phyloP scores from a whole-genome alignment of 1,284 basidiomycete genomes.

The Naganishia albida region DNA sequence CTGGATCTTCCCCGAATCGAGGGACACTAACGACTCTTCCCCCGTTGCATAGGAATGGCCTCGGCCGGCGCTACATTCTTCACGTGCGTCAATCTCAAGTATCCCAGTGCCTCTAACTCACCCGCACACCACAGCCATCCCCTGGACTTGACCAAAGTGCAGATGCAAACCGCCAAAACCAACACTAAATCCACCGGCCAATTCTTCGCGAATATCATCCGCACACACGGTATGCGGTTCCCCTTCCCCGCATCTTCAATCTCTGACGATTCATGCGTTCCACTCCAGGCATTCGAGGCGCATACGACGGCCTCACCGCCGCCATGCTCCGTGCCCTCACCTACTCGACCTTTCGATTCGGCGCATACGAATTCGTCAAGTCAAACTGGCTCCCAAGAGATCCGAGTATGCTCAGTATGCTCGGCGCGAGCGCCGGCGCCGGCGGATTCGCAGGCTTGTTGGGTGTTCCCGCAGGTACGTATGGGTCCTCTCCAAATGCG shows the following conservation, averaged over 20 bases:
- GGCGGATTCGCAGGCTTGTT: constrained; percentile 42
- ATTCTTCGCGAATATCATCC: constrained; percentile 38
- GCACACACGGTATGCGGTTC: constrained; percentile 22
- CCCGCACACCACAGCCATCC: constrained; percentile 45
- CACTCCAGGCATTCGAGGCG: constrained; percentile 46
- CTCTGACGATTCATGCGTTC: background rate
- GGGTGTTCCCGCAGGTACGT: constrained; percentile 50
- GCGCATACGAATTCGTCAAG: constrained; percentile 52
- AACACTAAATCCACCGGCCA: constrained; percentile 40
- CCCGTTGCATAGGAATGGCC: constrained; percentile 9
- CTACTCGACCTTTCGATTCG: constrained; percentile 51
- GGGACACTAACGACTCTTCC: background rate
- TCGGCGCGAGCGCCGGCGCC: constrained; percentile 43
- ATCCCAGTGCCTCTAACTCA: background rate
- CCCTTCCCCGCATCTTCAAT: background rate
- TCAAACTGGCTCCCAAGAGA: constrained; percentile 35
- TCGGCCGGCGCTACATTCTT: constrained; percentile 31
- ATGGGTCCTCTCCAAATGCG: constrained; percentile 12
- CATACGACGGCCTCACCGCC: constrained; percentile 53
- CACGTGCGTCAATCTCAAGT: constrained; percentile 17
- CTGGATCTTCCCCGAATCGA: no score
- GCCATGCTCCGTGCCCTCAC: constrained; percentile 53
- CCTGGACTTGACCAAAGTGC: constrained; percentile 47
- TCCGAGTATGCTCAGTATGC: constrained; percentile 46
- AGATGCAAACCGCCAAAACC: constrained; percentile 48